Base-by-base conservation (phyloP, 495 filamentous ascomycete species). In the Aspergillus bertholletiae region DNA sequence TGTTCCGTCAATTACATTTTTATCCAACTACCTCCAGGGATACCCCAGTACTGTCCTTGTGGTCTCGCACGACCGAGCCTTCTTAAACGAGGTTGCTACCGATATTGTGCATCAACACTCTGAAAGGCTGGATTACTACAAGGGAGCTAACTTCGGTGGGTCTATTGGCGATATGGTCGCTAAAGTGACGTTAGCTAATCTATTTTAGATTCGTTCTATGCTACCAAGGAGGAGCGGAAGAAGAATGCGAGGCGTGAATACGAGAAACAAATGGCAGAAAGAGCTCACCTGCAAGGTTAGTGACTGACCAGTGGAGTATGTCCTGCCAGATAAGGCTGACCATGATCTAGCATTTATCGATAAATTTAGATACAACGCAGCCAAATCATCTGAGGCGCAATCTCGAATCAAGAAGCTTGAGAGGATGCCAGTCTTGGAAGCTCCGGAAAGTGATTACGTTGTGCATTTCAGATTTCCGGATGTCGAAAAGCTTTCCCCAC, bases 51-150 rank as follows among this genome's bases (percentile, higher is more conserved):
- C 94, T 7, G 82, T 99, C 20, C 82, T 99, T 8, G 95, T 99
- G 49, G 94, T 99, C 55, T 96, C 90, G 73, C 94, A 99, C 85
- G 94, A 99, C 83, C 83, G 94, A 80, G 92, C 95, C 3, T 99
- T 99, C 80, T 78, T 99, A 51, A 96, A 99, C 77, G 94, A 99
- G 78, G 88, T 99, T 26, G 94, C 94, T n/a, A 99, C 95, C 39
- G 94, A 99, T 77, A 99, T 99, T 66, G 87, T 99, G 48, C 94
- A 99, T 69, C 94, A 99, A 69, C 94, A 99, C 73, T 97, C 94
- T 2, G 88, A 96, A 73, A 83, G 94, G 23, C 80, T 99, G 32
- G 94, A 99, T 73, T 97, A 99, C 83, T 99, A 99, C 81, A 92
- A 96, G 67, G 89, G 94, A 18, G 91, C 92, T 59, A 96, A 97